Conservation (phyloP, 306 rosid genomes). For the Parietaria judaica region DNA sequence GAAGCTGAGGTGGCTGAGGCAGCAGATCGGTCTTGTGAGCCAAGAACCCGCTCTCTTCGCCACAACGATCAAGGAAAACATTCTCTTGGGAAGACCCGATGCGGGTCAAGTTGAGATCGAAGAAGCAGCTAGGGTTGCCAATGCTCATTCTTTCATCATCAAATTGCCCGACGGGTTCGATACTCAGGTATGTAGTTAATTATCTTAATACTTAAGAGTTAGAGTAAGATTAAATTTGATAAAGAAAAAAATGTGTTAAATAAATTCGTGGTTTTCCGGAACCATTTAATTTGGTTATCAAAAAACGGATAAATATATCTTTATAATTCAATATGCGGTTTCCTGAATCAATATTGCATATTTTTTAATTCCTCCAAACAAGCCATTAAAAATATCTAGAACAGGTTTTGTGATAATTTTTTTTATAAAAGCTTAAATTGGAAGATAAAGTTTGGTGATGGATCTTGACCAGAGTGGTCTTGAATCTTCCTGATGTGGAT, state of each 20-base stretch:
- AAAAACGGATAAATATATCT: too few relatives aligned
- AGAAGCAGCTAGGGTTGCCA: slow-evolving; percentile 97
- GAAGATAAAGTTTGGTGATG: slow-evolving; percentile 19
- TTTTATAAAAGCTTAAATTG: slow-evolving; percentile 1
- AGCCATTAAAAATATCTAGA: not conserved
- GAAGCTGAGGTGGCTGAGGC: slow-evolving; percentile 87
- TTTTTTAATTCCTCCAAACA: too few relatives aligned
- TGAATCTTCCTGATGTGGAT: slow-evolving; percentile 13
- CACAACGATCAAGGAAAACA: slow-evolving; percentile 83
- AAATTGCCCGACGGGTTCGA: slow-evolving; percentile 89
- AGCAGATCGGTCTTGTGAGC: slow-evolving; percentile 94
- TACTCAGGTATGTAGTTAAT: slow-evolving; percentile 53
- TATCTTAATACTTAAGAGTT: too few relatives aligned
- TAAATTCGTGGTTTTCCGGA: too few relatives aligned
- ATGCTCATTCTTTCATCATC: slow-evolving; percentile 89
- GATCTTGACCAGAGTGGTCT: slow-evolving; percentile 35
- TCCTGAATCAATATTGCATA: too few relatives aligned
- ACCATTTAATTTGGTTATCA: too few relatives aligned
- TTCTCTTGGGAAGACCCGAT: slow-evolving; percentile 89
- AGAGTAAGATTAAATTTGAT: not conserved
- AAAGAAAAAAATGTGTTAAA: too few relatives aligned
- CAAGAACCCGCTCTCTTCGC: slow-evolving; percentile 99
- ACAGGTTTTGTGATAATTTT: not conserved
- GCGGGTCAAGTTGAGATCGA: slow-evolving; percentile 86
- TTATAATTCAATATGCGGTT: too few relatives aligned